Percentiles rank a stretch among this genome's conserved stretches.
phyloP scores from a whole-genome alignment of 768 basidiomycete genomes.

The Botryobasidium botryosum region DNA sequence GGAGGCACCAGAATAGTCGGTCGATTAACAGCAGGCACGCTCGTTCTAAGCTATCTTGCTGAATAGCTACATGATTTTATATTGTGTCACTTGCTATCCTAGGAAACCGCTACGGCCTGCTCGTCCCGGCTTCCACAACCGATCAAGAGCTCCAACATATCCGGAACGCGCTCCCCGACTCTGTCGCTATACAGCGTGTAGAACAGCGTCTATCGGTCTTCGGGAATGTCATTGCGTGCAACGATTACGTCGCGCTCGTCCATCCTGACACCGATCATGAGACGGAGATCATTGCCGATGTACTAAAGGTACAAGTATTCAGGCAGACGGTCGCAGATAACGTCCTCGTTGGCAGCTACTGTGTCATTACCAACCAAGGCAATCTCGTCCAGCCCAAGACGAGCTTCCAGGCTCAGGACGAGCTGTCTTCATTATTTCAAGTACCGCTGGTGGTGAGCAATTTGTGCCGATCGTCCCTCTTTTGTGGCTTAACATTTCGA shows the following conservation, averaged over 20 bases:
- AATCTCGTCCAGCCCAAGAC: constrained; percentile 97
- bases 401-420: constrained; percentile 92
- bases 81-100: not conserved
- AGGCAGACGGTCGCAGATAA: constrained; percentile 94
- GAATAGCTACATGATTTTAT: not conserved
- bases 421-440: constrained; percentile 84
- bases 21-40: constrained; percentile 80
- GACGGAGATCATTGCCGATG: constrained; percentile 98
- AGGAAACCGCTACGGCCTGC: constrained; percentile 94
- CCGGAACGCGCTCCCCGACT: constrained; percentile 82
- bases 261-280: constrained; percentile 97
- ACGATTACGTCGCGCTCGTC: constrained; percentile 96
- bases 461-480: too few relatives aligned
- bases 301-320: constrained; percentile 97
- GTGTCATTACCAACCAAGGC: constrained; percentile 89
- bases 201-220: constrained; percentile 95
- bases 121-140: constrained; percentile 88
- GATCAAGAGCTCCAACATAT: constrained; percentile 98
- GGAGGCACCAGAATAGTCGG: constrained; percentile 90
- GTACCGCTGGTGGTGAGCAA: constrained; percentile 86
- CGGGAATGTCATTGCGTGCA: constrained; percentile 96
- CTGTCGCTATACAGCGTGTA: constrained; percentile 87
- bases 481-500: too few relatives aligned
- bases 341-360: constrained; percentile 92
- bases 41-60: too few relatives aligned